Conservation (phyloP, 768 basidiomycete species). For the Rhizopogon vinicolor region DNA sequence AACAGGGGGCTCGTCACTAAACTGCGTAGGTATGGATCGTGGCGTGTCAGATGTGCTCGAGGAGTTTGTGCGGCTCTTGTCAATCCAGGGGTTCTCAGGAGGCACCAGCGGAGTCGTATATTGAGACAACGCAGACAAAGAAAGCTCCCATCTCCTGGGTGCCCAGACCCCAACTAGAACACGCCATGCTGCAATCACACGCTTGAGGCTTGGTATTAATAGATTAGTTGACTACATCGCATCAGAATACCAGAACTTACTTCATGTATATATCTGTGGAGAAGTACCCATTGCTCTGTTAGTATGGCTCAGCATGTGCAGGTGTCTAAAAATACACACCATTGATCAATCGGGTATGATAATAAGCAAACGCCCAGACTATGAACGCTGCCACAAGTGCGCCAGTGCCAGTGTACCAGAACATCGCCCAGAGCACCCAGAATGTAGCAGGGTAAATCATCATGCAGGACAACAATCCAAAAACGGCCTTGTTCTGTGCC, state of each 20-base stretch:
- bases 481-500: constrained; percentile 95
- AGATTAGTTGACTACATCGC: neutral
- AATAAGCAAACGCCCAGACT: constrained; percentile 76
- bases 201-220: constrained; percentile 58
- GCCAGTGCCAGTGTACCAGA: constrained; percentile 72
- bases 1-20: constrained; percentile 33
- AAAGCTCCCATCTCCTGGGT: constrained; percentile 79
- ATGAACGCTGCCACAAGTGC: constrained; percentile 63
- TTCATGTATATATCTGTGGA: constrained; percentile 67
- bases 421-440: constrained; percentile 79
- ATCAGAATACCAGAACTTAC: constrained; percentile 37
- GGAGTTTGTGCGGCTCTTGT: constrained; percentile 33
- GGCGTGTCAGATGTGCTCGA: constrained; percentile 5
- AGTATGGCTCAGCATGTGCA: neutral
- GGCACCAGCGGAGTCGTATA: constrained; percentile 67
- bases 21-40: constrained; percentile 15
- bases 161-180: constrained; percentile 95
- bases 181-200: constrained; percentile 90
- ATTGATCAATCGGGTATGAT: constrained; percentile 85
- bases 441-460: constrained; percentile 82
- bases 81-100: constrained; percentile 69
- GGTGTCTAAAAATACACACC: constrained; percentile 40
- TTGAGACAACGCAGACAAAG: constrained; percentile 64
- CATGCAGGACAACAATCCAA: constrained; percentile 72
- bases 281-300: neutral